Percentiles rank a stretch among this genome's conserved stretches.
Evolutionary conservation across 2,329 filamentous ascomycete genomes (phyloP).

Genomic region (Apiospora saccharicola): DNA sequence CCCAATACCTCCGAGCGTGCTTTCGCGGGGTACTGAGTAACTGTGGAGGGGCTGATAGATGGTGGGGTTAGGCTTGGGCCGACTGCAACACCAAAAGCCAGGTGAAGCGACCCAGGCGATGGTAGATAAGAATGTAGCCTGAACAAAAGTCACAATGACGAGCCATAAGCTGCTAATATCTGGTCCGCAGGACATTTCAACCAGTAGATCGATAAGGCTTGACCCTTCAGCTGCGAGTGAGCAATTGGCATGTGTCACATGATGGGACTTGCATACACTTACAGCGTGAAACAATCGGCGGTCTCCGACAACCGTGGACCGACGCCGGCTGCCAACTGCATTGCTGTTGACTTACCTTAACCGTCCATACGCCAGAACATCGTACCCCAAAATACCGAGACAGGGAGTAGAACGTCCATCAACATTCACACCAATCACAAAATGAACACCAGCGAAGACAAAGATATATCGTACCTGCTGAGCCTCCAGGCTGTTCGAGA

Average conservation of each 20-base stretch:
- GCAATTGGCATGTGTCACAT: conserved; percentile 6
- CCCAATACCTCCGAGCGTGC: not conserved
- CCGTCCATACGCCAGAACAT: not conserved
- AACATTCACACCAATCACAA: not conserved
- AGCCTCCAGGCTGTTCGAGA: conserved; percentile 47
- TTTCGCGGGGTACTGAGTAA: not conserved
- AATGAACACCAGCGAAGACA: conserved; percentile 20
- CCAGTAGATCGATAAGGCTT: not conserved
- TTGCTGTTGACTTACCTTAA: not conserved
- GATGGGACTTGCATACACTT: not conserved
- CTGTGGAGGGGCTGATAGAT: not conserved
- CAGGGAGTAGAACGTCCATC: not conserved
- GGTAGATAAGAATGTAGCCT: not conserved
- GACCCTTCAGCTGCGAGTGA: not conserved
- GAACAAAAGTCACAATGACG: not conserved
- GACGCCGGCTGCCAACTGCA: conserved; percentile 6
- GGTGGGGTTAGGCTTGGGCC: not conserved
- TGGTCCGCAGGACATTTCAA: not conserved
- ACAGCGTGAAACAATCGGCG: not conserved
- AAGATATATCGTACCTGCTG: conserved; percentile 43
- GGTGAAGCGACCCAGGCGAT: not conserved
- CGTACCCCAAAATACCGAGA: not conserved
- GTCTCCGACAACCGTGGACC: conserved; percentile 1
- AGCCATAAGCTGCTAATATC: not conserved
- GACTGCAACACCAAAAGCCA: not conserved